Evolutionary conservation across 805 yeast genomes (phyloP).

Genomic region (Saturnispora hagleri): DNA sequence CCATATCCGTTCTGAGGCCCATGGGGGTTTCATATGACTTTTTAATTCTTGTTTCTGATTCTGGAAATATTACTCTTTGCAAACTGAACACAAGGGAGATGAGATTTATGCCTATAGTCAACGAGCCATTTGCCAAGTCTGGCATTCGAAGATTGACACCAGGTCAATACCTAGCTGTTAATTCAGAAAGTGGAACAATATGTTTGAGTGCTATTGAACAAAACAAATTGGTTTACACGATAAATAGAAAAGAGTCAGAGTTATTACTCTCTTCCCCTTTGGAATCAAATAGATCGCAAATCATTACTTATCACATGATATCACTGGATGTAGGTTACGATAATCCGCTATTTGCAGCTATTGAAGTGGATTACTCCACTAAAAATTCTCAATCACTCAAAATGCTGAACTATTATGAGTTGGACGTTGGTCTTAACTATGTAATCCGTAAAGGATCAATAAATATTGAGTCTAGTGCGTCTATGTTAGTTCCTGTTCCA

Average conservation of each 20-base stretch:
- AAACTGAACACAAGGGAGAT: slow-evolving; percentile 22
- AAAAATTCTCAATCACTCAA: slow-evolving; percentile 14
- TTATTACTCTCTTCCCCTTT: slow-evolving; percentile 62
- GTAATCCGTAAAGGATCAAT: slow-evolving; percentile 46
- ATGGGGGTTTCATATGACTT: slow-evolving; percentile 48
- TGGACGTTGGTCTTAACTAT: slow-evolving; percentile 81
- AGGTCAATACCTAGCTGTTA: slow-evolving; percentile 61
- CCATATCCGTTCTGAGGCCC: slow-evolving; percentile 40
- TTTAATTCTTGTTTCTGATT: slow-evolving; percentile 65
- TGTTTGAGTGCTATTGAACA: slow-evolving; percentile 67
- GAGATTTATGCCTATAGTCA: slow-evolving; percentile 34
- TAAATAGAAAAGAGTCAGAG: slow-evolving; percentile 30
- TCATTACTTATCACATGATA: slow-evolving; percentile 42
- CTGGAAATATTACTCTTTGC: slow-evolving; percentile 57
- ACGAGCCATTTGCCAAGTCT: slow-evolving; percentile 63
- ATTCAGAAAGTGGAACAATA: slow-evolving; percentile 62
- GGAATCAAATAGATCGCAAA: slow-evolving; percentile 47
- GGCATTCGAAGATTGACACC: slow-evolving; percentile 73
- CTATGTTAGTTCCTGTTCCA: slow-evolving; percentile 57
- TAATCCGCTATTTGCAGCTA: slow-evolving; percentile 75
- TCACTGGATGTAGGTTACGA: slow-evolving; percentile 72
- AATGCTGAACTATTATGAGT: slow-evolving; percentile 58
- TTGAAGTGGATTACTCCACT: slow-evolving; percentile 51
- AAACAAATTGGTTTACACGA: slow-evolving; percentile 54
- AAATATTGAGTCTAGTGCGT: slow-evolving; percentile 33